These are phyloP conservation scores for Alloteropsis angusta DNA, from an alignment of 202 grass and related monocot species.

Conservation along the genomic window DNA sequence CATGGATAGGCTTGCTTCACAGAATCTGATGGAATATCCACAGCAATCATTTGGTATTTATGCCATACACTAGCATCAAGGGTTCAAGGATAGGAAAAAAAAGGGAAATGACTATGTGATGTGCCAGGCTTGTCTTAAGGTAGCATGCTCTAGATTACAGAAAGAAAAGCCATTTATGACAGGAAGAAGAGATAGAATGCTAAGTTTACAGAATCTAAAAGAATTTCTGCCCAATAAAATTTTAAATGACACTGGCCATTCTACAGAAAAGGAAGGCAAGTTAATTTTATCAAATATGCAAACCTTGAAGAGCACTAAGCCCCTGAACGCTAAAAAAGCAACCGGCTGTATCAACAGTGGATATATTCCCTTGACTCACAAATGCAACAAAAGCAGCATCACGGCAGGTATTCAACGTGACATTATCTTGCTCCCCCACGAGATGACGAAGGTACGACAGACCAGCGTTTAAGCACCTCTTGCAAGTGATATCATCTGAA, in stretches of 20 bases:
- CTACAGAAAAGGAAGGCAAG: slow-evolving; percentile 10
- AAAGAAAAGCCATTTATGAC: background rate
- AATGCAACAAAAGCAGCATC: slow-evolving; percentile 94
- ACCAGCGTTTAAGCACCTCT: slow-evolving; percentile 84
- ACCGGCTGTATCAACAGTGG: slow-evolving; percentile 47
- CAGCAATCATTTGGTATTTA: background rate
- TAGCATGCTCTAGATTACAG: background rate
- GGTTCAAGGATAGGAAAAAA: background rate
- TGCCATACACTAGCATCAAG: slow-evolving; percentile 4
- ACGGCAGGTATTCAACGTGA: slow-evolving; percentile 79
- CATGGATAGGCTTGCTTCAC: background rate
- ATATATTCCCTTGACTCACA: slow-evolving; percentile 58
- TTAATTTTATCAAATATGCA: slow-evolving; percentile 25
- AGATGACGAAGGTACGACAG: slow-evolving; percentile 92
- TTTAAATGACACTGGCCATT: slow-evolving; percentile 1
- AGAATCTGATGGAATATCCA: background rate
- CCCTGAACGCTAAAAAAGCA: slow-evolving; percentile 92
- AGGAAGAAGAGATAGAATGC: background rate
- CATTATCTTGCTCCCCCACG: slow-evolving; percentile 74
- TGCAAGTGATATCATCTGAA: slow-evolving; percentile 58
- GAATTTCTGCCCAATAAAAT: background rate
- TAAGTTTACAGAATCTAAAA: slow-evolving; percentile 5
- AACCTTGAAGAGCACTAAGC: slow-evolving; percentile 76
- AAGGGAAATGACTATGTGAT: background rate
- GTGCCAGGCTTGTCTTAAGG: background rate